phyloP scores from a whole-genome alignment of 1,284 basidiomycete genomes.

The Tilletiaria anomala region DNA sequence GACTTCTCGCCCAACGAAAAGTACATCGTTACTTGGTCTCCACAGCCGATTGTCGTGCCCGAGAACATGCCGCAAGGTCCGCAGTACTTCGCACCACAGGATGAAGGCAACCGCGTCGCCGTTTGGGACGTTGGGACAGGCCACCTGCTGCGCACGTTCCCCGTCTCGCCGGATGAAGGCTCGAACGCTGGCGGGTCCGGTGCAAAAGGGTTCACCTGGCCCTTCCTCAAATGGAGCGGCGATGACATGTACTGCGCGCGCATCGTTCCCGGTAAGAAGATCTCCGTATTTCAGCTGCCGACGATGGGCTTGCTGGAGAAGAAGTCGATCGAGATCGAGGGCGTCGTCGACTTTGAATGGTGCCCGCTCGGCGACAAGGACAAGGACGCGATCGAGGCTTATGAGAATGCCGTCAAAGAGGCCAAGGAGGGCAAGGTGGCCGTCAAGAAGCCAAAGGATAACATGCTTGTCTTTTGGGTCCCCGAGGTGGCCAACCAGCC shows the following conservation, averaged over 20 bases:
- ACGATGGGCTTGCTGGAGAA: conserved; percentile 88
- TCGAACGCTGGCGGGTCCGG: conserved; percentile 35
- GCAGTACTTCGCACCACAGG: conserved; percentile 70
- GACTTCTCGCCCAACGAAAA: conserved; percentile 97
- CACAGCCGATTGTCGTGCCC: conserved; percentile 77
- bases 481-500: conserved; percentile 92
- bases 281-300: conserved; percentile 91
- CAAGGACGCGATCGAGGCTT: conserved; percentile 47
- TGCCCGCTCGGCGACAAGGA: conserved; percentile 75
- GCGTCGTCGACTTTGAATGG: conserved; percentile 98
- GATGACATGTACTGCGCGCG: conserved; percentile 92
- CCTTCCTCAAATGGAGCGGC: conserved; percentile 89
- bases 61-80: conserved; percentile 52
- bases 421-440: conserved; percentile 15
- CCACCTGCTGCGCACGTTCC: conserved; percentile 82
- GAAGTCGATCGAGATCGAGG: conserved; percentile 95
- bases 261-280: conserved; percentile 73
- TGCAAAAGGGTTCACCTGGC: conserved; percentile 58
- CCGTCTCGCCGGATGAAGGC: conserved; percentile 43
- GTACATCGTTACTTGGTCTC: conserved; percentile 95
- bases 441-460: conserved; percentile 57
- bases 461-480: conserved; percentile 94
- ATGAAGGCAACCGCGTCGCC: conserved; percentile 92
- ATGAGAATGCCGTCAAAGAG: conserved; percentile 25
- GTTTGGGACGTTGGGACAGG: conserved; percentile 96